Base-by-base conservation (phyloP, 371 early-diverging fungal species). In the Umbelopsis sp. region DNA sequence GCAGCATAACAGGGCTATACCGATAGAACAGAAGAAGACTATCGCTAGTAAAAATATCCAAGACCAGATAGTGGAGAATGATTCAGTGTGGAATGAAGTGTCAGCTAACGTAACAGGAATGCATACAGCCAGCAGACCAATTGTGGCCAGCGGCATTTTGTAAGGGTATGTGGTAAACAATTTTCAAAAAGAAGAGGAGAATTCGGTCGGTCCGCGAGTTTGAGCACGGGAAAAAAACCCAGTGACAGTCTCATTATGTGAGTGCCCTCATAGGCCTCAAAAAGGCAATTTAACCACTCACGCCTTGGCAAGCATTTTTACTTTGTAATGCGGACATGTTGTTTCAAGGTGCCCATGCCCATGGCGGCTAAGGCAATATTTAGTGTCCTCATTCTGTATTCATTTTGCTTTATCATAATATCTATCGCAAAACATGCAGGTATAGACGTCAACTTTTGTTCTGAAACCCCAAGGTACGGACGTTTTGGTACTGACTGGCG, bases 41-140 rank as follows among this genome's bases (percentile, higher is more conserved):
- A 80, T 72, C 25, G 79, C 76, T 12, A 68, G 63, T 22, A 78
- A 70, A 63, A 78, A 82, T 62, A 80, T 79, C 74, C 73, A 72
- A 14, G 77, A 29, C 57, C 57, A 57, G 35, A 35, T 38, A 57
- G 32, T 57, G 12, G 57, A 37, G 14, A 57, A 57, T 35, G 35
- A 5, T 57, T 57, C 32, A 35, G 35, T 57, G 57, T 57, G 35
- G 18, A 35, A 16, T 35, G 37, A 29, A 35, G 29, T 35, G 57
- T 37, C 57, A 35, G 57, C 57, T 35, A 57, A 35, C n/a, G 35
- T 35, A 18, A 57, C 18, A 35, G 57, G 57, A 57, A 57, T 57
- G 57, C 3, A 57, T 25, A n/a, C 29, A n/a, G 35, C n/a, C 57
- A 57, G 57, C 35, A 57, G 57, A 29, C 57, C 57, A 12, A 57